Evolutionary conservation across 805 yeast genomes (phyloP), one percentile per base, ranked within the genome.

Genomic region (Hanseniaspora clermontiae): DNA sequence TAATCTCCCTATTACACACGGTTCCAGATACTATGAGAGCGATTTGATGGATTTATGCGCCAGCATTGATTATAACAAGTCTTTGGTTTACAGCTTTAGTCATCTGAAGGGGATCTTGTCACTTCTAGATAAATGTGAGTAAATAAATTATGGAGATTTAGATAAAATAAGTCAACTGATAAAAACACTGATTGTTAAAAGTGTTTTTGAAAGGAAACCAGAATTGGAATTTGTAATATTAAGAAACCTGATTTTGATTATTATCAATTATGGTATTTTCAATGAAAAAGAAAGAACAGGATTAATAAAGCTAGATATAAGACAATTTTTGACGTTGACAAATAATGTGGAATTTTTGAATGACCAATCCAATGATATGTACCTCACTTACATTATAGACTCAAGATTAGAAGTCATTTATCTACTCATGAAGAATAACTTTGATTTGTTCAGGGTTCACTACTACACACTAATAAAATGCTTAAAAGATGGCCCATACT

Each of bases 191-290:
- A 31, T 53, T 17, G 17, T 46, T 14, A 36, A 46, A 39, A 38
- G 47, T 12, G 39, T 53, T 8, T 31, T 38, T 9, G 47, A 32
- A 17, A 46, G 39, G 5, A 32, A 37, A n/a, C 71, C 90, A 0
- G 97, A 91, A 66, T 73, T 87, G 29, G 95, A 88, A 68, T 91
- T 89, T 66, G 72, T 89, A 46, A 84, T 84, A 1, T 72, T 90
- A 60, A 74, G 97, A 65, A 91, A 90, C 65, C 83, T 87, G 49
- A 86, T 88, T 29, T 68, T 89, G 39, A 68, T 87, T 34, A 73
- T 87, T n/a, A 20, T 46, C 17, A 53, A 53, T 11, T 53, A 27
- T 39, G 49, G 38, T 36, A 24, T 46, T 2, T 53, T 38, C 24
- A 31, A 53, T 32, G 6, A 17, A n/a, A 27, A 14, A 9, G 20